A percentile compares a stretch with the other conserved stretches of the same genome.
Conservation (phyloP, 2,329 filamentous ascomycete species). For the Diaporthe caulivora region DNA sequence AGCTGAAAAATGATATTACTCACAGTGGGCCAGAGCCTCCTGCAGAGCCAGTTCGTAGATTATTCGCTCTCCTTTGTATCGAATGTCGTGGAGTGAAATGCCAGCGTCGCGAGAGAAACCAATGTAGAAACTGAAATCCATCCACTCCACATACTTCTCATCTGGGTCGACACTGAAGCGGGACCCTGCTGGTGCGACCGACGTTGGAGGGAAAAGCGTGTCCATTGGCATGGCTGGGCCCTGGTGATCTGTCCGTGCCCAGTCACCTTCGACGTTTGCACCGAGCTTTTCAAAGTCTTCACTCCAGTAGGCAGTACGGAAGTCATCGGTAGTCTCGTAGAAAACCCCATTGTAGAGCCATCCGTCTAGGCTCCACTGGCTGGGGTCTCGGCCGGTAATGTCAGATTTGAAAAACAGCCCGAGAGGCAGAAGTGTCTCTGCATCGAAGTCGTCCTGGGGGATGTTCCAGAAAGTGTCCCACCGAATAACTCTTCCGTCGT, state of each 20-base stretch:
- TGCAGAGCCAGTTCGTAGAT: conserved; percentile 69
- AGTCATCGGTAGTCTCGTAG: conserved; percentile 62
- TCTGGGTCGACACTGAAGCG: conserved; percentile 57
- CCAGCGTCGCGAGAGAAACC: conserved; percentile 61
- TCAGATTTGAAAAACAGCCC: conserved; percentile 59
- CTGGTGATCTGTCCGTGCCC: conserved; percentile 57
- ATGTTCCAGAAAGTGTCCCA: conserved; percentile 62
- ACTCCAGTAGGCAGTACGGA: conserved; percentile 57
- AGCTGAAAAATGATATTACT: too few species aligned
- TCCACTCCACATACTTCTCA: conserved; percentile 62
- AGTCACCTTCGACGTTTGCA: conserved; percentile 61
- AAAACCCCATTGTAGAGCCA: conserved; percentile 69
- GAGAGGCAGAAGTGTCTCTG: conserved; percentile 58
- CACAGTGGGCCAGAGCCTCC: conserved; percentile 64
- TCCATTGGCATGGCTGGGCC: conserved; percentile 53
- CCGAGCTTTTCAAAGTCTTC: conserved; percentile 60
- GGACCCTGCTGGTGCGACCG: conserved; percentile 53
- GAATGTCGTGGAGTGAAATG: conserved; percentile 63
- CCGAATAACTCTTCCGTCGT: conserved; percentile 55
- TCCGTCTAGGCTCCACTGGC: conserved; percentile 62
- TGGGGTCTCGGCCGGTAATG: conserved; percentile 62
- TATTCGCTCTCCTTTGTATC: conserved; percentile 65
- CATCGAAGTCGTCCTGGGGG: conserved; percentile 55
- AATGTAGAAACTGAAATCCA: conserved; percentile 66
- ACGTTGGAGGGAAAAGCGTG: conserved; percentile 51